These are phyloP conservation scores for Amborella trichopoda DNA, from an alignment of 164 flowering plant species.

Conservation along the genomic window DNA sequence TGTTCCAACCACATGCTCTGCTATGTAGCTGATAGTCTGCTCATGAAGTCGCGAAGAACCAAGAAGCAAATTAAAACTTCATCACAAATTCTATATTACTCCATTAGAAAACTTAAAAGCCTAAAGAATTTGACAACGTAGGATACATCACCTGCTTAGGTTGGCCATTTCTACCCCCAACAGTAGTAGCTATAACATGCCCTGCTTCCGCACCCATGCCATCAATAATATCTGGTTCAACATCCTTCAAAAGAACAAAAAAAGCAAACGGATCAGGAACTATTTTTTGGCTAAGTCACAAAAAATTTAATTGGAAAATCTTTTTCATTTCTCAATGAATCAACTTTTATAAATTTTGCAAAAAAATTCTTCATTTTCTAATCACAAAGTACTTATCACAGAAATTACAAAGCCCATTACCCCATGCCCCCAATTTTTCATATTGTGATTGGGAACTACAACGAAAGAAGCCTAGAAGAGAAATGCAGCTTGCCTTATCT, in stretches of 20 bases:
- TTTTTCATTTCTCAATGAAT: background rate
- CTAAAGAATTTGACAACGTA: conserved; percentile 2
- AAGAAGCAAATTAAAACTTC: background rate
- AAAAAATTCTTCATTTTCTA: too few relatives aligned
- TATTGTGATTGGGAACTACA: too few relatives aligned
- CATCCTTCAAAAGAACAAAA: conserved; percentile 43
- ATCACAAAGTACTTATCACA: too few relatives aligned
- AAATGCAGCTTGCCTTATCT: conserved; percentile 43
- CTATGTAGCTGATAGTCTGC: conserved; percentile 75
- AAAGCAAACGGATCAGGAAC: background rate
- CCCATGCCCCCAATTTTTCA: too few relatives aligned
- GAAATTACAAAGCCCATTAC: too few relatives aligned
- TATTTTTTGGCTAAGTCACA: background rate
- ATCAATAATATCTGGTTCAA: conserved; percentile 81
- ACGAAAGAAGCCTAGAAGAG: too few relatives aligned
- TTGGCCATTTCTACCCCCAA: conserved; percentile 84
- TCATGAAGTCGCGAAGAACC: conserved; percentile 6
- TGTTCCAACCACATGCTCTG: conserved; percentile 94
- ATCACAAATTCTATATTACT: background rate
- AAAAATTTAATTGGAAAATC: background rate
- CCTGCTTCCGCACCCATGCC: conserved; percentile 89
- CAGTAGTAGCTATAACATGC: conserved; percentile 66
- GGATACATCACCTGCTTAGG: conserved; percentile 55
- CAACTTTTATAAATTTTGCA: too few relatives aligned
- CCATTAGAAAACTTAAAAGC: background rate